These are phyloP conservation scores for Fistulina hepatica DNA, from an alignment of 1,284 basidiomycete species.

Conservation along the genomic window DNA sequence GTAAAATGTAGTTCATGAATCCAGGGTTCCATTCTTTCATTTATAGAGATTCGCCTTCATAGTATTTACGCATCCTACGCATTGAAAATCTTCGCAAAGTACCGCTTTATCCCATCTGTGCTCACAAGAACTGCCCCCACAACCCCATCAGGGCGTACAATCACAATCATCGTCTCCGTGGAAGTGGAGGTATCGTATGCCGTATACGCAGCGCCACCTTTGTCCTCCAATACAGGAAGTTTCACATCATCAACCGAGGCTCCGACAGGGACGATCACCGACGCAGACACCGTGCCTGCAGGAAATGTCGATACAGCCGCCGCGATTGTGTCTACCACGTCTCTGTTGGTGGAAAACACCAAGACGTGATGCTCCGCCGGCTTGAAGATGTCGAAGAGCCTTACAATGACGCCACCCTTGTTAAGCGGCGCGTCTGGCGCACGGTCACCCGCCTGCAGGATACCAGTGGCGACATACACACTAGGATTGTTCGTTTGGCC, in stretches of 20 bases:
- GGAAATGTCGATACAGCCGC: too few relatives aligned
- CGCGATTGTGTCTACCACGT: too few relatives aligned
- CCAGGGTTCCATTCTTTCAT: too few relatives aligned
- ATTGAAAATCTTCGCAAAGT: slow-evolving; percentile 19
- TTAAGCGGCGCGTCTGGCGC: slow-evolving; percentile 16
- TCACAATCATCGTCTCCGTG: too few relatives aligned
- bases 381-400: slow-evolving; percentile 12
- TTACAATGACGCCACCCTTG: slow-evolving; percentile 4
- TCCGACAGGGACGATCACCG: too few relatives aligned
- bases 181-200: slow-evolving; percentile 7
- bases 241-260: too few relatives aligned
- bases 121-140: slow-evolving; percentile 25
- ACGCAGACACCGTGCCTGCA: too few relatives aligned
- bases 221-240: too few relatives aligned
- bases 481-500: slow-evolving; percentile 1
- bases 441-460: slow-evolving; percentile 15
- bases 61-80: too few relatives aligned
- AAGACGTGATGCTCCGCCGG: slow-evolving; percentile 11
- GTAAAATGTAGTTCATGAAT: too few relatives aligned
- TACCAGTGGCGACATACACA: slow-evolving; percentile 3
- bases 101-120: slow-evolving; percentile 20
- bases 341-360: too few relatives aligned
- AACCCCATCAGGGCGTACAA: slow-evolving; percentile 28
- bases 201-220: slow-evolving; percentile 8
- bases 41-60: too few relatives aligned